Evolutionary conservation across 2,329 filamentous ascomycete genomes (phyloP), one percentile per base, ranked within the genome.

Genomic region (Trichoderma citrinoviride): DNA sequence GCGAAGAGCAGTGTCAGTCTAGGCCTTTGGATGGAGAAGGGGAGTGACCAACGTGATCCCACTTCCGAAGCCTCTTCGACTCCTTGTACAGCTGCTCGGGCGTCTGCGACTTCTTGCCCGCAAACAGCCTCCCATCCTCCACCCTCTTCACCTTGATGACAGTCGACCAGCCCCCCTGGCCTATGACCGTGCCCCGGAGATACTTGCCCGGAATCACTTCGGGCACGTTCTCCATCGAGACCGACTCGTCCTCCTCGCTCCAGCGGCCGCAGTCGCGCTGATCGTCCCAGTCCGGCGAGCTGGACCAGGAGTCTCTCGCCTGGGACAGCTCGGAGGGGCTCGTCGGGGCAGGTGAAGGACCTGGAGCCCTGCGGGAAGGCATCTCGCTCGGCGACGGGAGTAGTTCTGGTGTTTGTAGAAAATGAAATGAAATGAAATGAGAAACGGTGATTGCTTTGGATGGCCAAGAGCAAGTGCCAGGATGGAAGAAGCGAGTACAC

Each of bases 111-210:
- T 67, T 46, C 55, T 77, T 77, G 0, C 72, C 75, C 1, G 75
- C 75, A 50, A 73, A 69, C 1, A 76, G 56, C 19, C 27, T 44
- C 6, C 72, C 69, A 29, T 74, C 73, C 5, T 52, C 49, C 10
- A 67, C 47, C 7, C 73, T 66, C 6, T 65, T 65, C 15, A 74
- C 70, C 55, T 76, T 77, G 62, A 71, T 72, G 10, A 76, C 75
- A 1, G 43, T 61, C 14, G 70, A 70, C 65, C 68, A 73, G 12
- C 73, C 74, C 15, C 75, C 74, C 14, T 52, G 63, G 3, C 75
- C 75, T 0, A 77, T 49, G 2, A 67, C 46, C 3, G 23, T 50
- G 15, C 74, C 75, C 3, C 70, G 67, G 0, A 63, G n/a, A 37
- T 76, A 76, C 5, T 67, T 69, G 1, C 68, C 67, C 1, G 56